Percentiles rank a stretch among this genome's conserved stretches.
Conservation (phyloP, 768 basidiomycete genomes). For the Scleroderma citrinum region DNA sequence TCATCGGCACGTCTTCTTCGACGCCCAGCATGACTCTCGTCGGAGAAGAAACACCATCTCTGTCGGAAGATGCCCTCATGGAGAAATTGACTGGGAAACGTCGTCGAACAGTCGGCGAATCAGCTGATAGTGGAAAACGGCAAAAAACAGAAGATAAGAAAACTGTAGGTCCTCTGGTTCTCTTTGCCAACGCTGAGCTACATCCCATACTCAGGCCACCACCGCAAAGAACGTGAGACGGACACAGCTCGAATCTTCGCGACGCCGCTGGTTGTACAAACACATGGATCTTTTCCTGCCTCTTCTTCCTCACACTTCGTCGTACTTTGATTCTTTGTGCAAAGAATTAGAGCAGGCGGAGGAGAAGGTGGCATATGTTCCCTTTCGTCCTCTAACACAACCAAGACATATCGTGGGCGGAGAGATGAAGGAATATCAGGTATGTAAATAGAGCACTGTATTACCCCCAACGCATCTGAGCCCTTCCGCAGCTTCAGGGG, state of each 20-base stretch:
- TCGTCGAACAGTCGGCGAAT: conserved; percentile 5
- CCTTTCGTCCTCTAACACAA: conserved; percentile 39
- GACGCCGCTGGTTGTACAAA: conserved; percentile 41
- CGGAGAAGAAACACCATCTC: conserved; percentile 21
- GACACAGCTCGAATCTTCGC: conserved; percentile 34
- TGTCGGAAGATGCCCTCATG: neutral
- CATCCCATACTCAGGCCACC: conserved; percentile 31
- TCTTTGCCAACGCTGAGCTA: neutral
- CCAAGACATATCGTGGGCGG: conserved; percentile 49
- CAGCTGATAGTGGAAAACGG: conserved; percentile 20
- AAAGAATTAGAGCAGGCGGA: conserved; percentile 25
- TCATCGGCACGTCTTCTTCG: conserved; percentile 20
- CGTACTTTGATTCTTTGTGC: conserved; percentile 34
- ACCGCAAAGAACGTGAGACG: conserved; percentile 32
- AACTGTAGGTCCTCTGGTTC: conserved; percentile 25
- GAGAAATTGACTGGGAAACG: conserved; percentile 12
- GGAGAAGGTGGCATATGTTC: conserved; percentile 25
- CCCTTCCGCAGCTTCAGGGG: conserved; percentile 54
- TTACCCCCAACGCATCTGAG: neutral
- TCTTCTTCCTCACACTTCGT: conserved; percentile 38
- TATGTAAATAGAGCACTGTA: conserved; percentile 13
- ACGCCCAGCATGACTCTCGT: conserved; percentile 25
- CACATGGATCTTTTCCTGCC: conserved; percentile 42
- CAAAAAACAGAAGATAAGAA: conserved; percentile 34
- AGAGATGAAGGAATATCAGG: conserved; percentile 70